Conservation (phyloP, 164 flowering plant genomes). For the Vitis cinerea region DNA sequence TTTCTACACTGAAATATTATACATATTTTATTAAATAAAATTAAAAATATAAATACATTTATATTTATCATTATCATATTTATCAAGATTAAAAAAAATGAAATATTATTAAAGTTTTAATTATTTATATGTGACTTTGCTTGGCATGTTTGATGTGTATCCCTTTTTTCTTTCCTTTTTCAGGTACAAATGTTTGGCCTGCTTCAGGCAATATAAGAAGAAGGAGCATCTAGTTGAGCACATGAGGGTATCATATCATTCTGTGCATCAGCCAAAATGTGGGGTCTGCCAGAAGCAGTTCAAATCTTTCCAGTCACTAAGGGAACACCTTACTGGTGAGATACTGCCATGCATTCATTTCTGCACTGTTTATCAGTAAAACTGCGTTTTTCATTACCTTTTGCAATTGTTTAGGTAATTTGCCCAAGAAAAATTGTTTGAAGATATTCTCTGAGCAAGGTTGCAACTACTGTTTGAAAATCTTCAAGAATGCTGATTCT, state of each 20-base stretch:
- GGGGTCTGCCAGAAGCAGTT: constrained; percentile 65
- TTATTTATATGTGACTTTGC: no score
- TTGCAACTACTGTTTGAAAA: constrained; percentile 60
- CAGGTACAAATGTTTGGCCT: constrained; percentile 77
- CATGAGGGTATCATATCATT: constrained; percentile 64
- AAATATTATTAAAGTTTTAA: no score
- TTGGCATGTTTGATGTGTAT: not conserved
- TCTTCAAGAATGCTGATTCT: constrained; percentile 42
- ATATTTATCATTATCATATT: no score
- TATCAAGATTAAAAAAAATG: no score
- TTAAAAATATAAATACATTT: no score
- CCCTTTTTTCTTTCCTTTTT: not conserved
- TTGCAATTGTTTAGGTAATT: constrained; percentile 37
- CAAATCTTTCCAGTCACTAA: constrained; percentile 63
- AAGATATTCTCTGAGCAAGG: constrained; percentile 46
- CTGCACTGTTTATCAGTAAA: not conserved
- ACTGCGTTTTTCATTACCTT: not conserved
- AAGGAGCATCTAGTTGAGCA: constrained; percentile 75
- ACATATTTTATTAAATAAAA: no score
- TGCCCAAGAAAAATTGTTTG: constrained; percentile 49
- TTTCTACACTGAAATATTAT: no score
- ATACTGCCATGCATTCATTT: not conserved
- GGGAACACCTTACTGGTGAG: constrained; percentile 66
- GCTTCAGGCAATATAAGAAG: constrained; percentile 71
- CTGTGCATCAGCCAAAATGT: constrained; percentile 75